These are phyloP conservation scores for Brassica cretica DNA, from an alignment of 345 rosid species.

Conservation along the genomic window DNA sequence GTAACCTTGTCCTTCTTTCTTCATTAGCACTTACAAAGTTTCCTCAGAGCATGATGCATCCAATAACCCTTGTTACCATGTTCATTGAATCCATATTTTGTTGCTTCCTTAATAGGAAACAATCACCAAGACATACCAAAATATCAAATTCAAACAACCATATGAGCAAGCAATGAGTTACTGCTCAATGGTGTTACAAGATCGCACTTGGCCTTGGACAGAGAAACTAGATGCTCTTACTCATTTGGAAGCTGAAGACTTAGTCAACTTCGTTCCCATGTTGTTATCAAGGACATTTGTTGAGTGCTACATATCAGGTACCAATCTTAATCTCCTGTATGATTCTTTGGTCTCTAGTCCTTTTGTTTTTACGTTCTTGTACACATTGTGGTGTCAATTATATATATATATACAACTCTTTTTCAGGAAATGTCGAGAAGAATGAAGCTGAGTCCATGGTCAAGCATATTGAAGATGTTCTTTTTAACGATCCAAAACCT, in stretches of 20 bases:
- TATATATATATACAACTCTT: background rate
- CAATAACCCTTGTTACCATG: background rate
- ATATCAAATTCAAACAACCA: slow-evolving; percentile 75
- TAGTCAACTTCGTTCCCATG: slow-evolving; percentile 58
- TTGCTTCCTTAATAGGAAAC: slow-evolving; percentile 52
- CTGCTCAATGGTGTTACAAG: slow-evolving; percentile 62
- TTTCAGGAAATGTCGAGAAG: slow-evolving; percentile 23
- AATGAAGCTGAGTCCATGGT: slow-evolving; percentile 67
- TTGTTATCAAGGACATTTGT: slow-evolving; percentile 73
- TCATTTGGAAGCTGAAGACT: slow-evolving; percentile 61
- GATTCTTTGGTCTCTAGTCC: background rate
- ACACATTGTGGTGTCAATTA: background rate
- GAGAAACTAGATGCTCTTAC: slow-evolving; percentile 71
- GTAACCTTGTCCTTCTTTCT: slow-evolving; percentile 38
- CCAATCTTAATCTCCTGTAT: background rate
- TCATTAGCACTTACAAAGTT: background rate
- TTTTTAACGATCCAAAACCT: slow-evolving; percentile 59
- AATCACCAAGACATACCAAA: slow-evolving; percentile 57
- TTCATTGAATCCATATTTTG: background rate
- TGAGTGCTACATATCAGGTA: slow-evolving; percentile 82
- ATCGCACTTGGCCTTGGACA: slow-evolving; percentile 64
- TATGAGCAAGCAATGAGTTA: slow-evolving; percentile 64
- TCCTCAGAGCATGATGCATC: background rate
- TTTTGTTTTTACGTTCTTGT: background rate
- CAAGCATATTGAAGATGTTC: slow-evolving; percentile 57